phyloP scores from a whole-genome alignment of 768 basidiomycete species.

The Vararia minispora region DNA sequence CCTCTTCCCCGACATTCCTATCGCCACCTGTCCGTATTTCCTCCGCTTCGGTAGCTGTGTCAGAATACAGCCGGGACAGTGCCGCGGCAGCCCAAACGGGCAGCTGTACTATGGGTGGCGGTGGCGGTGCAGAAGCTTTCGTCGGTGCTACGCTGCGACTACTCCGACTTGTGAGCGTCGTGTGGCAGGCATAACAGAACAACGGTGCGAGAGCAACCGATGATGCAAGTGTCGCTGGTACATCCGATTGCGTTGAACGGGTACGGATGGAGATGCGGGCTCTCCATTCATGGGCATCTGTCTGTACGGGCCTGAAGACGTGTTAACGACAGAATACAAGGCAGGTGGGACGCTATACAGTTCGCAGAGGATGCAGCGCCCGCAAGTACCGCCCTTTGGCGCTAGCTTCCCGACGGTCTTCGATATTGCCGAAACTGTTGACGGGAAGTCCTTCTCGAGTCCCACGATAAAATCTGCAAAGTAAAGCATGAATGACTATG shows the following conservation, averaged over 20 bases:
- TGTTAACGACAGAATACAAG: not conserved
- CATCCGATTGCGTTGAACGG: slow-evolving; percentile 21
- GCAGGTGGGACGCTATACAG: slow-evolving; percentile 30
- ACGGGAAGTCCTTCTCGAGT: slow-evolving; percentile 74
- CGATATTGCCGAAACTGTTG: slow-evolving; percentile 76
- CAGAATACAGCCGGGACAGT: too few relatives aligned
- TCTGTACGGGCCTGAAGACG: slow-evolving; percentile 45
- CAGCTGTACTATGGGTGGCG: slow-evolving; percentile 5
- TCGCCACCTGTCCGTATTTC: not conserved
- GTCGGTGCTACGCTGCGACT: slow-evolving; percentile 27
- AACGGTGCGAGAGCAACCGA: slow-evolving; percentile 23
- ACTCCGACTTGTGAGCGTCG: slow-evolving; percentile 46
- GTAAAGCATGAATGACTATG: not conserved
- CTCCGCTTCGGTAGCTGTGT: not conserved
- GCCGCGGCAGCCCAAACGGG: slow-evolving; percentile 16
- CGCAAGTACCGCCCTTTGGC: slow-evolving; percentile 43
- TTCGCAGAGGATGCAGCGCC: slow-evolving; percentile 51
- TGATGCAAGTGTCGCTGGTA: slow-evolving; percentile 1
- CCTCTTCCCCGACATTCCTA: slow-evolving; percentile 15
- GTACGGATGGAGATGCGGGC: slow-evolving; percentile 60
- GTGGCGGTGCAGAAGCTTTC: slow-evolving; percentile 1
- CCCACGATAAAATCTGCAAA: slow-evolving; percentile 65
- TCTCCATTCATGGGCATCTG: slow-evolving; percentile 64
- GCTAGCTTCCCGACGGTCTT: slow-evolving; percentile 71
- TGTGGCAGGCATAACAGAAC: slow-evolving; percentile 58